phyloP scores from a whole-genome alignment of 257 asterid genomes.

The Galeopsis tetrahit region DNA sequence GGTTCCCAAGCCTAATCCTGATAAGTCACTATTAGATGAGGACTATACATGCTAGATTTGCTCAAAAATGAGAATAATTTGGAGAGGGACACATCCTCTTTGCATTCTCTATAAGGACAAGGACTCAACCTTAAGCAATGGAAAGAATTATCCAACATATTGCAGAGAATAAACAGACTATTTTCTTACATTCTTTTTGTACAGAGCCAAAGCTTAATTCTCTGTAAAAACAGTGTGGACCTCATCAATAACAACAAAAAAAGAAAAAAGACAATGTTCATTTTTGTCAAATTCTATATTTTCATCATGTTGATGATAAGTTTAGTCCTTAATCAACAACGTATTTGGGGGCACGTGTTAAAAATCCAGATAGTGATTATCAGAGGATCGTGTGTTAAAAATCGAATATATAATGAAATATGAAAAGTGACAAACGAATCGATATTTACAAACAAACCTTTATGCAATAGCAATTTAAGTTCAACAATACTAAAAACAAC shows the following conservation, averaged over 20 bases:
- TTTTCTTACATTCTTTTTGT: slow-evolving; percentile 17
- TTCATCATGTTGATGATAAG: too few relatives aligned
- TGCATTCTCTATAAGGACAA: slow-evolving; percentile 31
- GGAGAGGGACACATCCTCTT: slow-evolving; percentile 36
- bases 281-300: not conserved
- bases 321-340: too few relatives aligned
- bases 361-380: too few relatives aligned
- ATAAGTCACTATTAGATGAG: slow-evolving; percentile 19
- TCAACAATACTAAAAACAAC: not conserved
- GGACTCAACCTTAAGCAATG: slow-evolving; percentile 26
- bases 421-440: not conserved
- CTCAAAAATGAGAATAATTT: slow-evolving; percentile 15
- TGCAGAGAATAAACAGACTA: slow-evolving; percentile 34
- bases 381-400: not conserved
- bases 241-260: slow-evolving; percentile 15
- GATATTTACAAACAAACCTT: slow-evolving; percentile 39
- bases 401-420: not conserved
- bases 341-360: too few relatives aligned
- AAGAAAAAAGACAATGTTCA: slow-evolving; percentile 28
- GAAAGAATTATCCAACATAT: slow-evolving; percentile 11
- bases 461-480: slow-evolving; percentile 14
- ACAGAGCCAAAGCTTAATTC: slow-evolving; percentile 32
- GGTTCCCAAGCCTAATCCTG: not conserved
- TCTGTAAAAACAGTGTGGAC: slow-evolving; percentile 31
- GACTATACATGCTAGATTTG: slow-evolving; percentile 24